Conservation (phyloP, 1,284 basidiomycete genomes). For the Pseudozyma thailandica region DNA sequence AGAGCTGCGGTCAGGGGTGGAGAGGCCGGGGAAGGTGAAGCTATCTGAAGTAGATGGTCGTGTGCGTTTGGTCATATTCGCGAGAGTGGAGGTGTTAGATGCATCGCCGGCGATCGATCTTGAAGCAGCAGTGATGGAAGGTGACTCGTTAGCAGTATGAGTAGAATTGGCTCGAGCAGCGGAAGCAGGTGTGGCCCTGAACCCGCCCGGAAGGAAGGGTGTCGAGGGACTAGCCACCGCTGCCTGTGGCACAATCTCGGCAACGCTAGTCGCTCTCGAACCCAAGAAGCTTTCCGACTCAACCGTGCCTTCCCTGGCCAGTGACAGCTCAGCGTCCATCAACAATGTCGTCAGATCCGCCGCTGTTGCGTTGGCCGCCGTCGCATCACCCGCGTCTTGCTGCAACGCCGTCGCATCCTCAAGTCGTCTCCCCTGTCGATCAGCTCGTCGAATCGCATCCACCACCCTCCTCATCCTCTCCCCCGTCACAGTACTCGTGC, state of each 20-base stretch:
- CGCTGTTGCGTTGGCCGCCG: neutral
- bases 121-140: slow-evolving; percentile 5
- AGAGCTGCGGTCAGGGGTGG: slow-evolving; percentile 11
- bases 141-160: slow-evolving; percentile 6
- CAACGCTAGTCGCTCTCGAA: slow-evolving; percentile 24
- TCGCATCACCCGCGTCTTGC: neutral
- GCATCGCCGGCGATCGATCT: slow-evolving; percentile 6
- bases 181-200: slow-evolving; percentile 26
- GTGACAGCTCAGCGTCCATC: slow-evolving; percentile 40
- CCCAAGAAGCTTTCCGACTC: slow-evolving; percentile 27
- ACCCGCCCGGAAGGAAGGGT: slow-evolving; percentile 44
- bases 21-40: slow-evolving; percentile 15
- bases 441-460: slow-evolving; percentile 30
- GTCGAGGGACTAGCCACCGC: slow-evolving; percentile 24
- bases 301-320: slow-evolving; percentile 30
- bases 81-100: slow-evolving; percentile 8
- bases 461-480: slow-evolving; percentile 32
- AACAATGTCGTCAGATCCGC: slow-evolving; percentile 38
- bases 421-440: slow-evolving; percentile 1
- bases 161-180: neutral
- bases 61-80: slow-evolving; percentile 13
- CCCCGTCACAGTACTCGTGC: slow-evolving; percentile 10
- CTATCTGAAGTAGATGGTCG: neutral
- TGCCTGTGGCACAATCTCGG: neutral
- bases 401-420: slow-evolving; percentile 11